Evolutionary conservation across 164 flowering plant genomes (phyloP).

Genomic region (Vitis amurensis): DNA sequence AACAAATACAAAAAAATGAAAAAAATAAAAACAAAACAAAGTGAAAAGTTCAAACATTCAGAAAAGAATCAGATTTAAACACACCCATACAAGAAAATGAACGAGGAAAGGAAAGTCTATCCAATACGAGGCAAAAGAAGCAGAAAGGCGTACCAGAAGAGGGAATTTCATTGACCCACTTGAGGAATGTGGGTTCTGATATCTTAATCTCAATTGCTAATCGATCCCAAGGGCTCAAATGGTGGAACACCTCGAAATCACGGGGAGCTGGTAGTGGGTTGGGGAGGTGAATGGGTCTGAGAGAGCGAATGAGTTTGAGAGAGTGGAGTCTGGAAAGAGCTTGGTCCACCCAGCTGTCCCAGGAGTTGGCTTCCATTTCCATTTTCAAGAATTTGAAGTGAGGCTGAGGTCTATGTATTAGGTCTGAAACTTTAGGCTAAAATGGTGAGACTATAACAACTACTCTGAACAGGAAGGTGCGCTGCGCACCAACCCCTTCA

Average conservation of each 20-base stretch:
- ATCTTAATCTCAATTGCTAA: constrained; percentile 44
- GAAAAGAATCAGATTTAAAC: too few relatives aligned
- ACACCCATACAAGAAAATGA: too few relatives aligned
- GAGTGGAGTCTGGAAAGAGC: constrained; percentile 58
- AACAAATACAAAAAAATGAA: neutral
- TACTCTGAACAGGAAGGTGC: too few relatives aligned
- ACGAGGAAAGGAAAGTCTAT: too few relatives aligned
- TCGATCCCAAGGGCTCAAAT: constrained; percentile 47
- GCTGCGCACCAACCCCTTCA: too few relatives aligned
- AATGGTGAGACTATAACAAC: too few relatives aligned
- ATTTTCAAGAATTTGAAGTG: neutral
- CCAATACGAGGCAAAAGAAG: too few relatives aligned
- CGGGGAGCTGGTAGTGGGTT: neutral
- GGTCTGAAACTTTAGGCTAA: too few relatives aligned
- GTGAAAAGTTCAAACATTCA: too few relatives aligned
- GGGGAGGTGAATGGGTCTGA: constrained; percentile 60
- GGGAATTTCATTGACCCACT: constrained; percentile 52
- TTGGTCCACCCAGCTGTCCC: constrained; percentile 80
- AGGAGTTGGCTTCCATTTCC: constrained; percentile 20
- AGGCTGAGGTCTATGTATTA: too few relatives aligned
- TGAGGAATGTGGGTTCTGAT: constrained; percentile 35
- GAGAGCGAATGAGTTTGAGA: constrained; percentile 61
- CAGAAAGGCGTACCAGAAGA: constrained; percentile 38
- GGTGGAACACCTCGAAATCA: constrained; percentile 39
- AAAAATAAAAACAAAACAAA: neutral